phyloP scores from a whole-genome alignment of 1,284 basidiomycete genomes.

The Ganoderma leucocontextum region DNA sequence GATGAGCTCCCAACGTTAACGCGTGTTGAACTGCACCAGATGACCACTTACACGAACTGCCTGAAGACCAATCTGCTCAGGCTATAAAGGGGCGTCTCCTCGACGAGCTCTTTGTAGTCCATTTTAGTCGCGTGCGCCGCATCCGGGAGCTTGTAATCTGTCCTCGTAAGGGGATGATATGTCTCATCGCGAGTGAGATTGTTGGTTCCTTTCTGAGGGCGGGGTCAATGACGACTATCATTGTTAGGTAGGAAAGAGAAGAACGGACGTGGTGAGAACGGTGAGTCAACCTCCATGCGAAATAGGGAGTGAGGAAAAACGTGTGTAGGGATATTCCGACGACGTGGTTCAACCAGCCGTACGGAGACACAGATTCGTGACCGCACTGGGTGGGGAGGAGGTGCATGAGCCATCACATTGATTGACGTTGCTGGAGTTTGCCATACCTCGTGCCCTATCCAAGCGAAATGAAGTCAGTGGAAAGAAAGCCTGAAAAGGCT shows the following conservation, averaged over 20 bases:
- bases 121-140: slow-evolving; percentile 38
- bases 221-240: not conserved
- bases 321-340: slow-evolving; percentile 45
- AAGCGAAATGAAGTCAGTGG: not conserved
- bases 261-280: slow-evolving; percentile 47
- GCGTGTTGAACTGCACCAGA: not conserved
- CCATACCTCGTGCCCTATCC: slow-evolving; percentile 38
- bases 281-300: slow-evolving; percentile 58
- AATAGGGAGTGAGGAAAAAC: slow-evolving; percentile 59
- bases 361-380: slow-evolving; percentile 41
- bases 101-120: slow-evolving; percentile 47
- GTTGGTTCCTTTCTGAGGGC: slow-evolving; percentile 43
- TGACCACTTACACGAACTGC: slow-evolving; percentile 48
- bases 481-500: not conserved
- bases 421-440: not conserved
- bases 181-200: slow-evolving; percentile 46
- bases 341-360: slow-evolving; percentile 37
- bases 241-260: not conserved
- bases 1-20: not conserved
- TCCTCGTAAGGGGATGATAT: slow-evolving; percentile 44
- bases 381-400: slow-evolving; percentile 38
- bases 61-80: slow-evolving; percentile 61
- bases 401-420: not conserved
- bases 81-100: slow-evolving; percentile 66
- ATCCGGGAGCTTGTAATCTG: slow-evolving; percentile 42